Evolutionary conservation across 176 grass and related monocot species (phyloP).

Genomic region (Triticum aestivum): DNA sequence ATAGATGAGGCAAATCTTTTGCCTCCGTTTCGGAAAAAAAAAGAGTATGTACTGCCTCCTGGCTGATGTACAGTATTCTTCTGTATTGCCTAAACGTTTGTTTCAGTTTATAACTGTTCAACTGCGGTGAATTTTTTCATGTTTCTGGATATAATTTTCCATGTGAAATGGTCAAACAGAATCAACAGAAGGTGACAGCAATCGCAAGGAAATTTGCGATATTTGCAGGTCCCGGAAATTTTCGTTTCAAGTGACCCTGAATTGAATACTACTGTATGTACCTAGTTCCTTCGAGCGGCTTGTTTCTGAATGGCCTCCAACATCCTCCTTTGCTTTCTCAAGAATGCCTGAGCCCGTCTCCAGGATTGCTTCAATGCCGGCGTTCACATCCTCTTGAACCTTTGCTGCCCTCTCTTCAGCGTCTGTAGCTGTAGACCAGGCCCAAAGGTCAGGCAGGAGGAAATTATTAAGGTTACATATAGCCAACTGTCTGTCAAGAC

Average conservation of each 20-base stretch:
- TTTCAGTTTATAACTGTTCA: neutral
- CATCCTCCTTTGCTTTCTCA: slow-evolving; percentile 40
- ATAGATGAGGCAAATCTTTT: no score
- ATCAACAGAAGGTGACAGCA: neutral
- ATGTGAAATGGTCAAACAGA: neutral
- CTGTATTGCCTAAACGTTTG: neutral
- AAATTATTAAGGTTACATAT: slow-evolving; percentile 24
- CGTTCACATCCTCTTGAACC: slow-evolving; percentile 35
- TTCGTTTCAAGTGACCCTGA: slow-evolving; percentile 23
- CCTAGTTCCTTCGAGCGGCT: slow-evolving; percentile 32
- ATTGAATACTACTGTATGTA: slow-evolving; percentile 24
- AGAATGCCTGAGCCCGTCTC: slow-evolving; percentile 28
- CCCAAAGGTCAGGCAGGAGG: slow-evolving; percentile 9
- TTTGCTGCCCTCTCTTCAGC: slow-evolving; percentile 23
- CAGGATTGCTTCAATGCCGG: slow-evolving; percentile 36
- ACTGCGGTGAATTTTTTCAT: no score
- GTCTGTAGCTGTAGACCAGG: slow-evolving; percentile 30
- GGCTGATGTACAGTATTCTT: neutral
- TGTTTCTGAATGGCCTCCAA: slow-evolving; percentile 27
- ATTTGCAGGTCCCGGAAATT: slow-evolving; percentile 6
- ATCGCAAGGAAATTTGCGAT: neutral
- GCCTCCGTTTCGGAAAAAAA: neutral
- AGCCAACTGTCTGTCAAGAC: slow-evolving; percentile 3
- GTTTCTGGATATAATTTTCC: neutral
- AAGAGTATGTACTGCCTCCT: neutral